A percentile compares a stretch with the other conserved stretches of the same genome.
Conservation (phyloP, 1,284 basidiomycete species). For the Cutaneotrichosporon dermatis region DNA sequence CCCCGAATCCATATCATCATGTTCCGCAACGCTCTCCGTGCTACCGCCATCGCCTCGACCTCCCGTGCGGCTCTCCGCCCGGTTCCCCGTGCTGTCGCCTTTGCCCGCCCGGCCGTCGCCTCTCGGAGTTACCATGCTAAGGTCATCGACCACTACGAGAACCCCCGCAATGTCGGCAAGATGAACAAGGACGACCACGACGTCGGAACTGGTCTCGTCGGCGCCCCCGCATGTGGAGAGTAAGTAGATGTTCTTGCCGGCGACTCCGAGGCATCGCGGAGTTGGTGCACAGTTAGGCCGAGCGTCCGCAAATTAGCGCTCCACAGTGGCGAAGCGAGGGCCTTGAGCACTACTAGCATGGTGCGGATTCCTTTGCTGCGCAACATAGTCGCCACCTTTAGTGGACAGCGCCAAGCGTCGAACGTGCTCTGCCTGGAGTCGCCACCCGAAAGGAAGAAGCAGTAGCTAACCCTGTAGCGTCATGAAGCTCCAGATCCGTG, state of each 20-base stretch:
- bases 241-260: slow-evolving; percentile 13
- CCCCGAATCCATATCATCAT: slow-evolving; percentile 10
- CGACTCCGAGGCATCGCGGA: neutral
- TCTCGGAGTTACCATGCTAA: slow-evolving; percentile 79
- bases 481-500: slow-evolving; percentile 99
- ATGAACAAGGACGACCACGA: slow-evolving; percentile 30
- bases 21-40: slow-evolving; percentile 31
- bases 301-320: no score
- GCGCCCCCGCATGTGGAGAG: slow-evolving; percentile 59
- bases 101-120: slow-evolving; percentile 8
- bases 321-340: no score
- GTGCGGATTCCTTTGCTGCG: no score
- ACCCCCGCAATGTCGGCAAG: slow-evolving; percentile 78
- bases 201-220: slow-evolving; percentile 93
- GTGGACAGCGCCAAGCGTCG: no score
- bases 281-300: no score
- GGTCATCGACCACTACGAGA: slow-evolving; percentile 93
- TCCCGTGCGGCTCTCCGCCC: slow-evolving; percentile 25
- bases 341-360: no score
- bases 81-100: slow-evolving; percentile 1
- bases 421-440: no score
- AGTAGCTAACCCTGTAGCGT: slow-evolving; percentile 61
- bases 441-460: no score
- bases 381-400: no score
- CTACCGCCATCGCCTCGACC: slow-evolving; percentile 27